Conservation (phyloP, 192 early-diverging fungal genomes). For the Backusella parvicylindrica region DNA sequence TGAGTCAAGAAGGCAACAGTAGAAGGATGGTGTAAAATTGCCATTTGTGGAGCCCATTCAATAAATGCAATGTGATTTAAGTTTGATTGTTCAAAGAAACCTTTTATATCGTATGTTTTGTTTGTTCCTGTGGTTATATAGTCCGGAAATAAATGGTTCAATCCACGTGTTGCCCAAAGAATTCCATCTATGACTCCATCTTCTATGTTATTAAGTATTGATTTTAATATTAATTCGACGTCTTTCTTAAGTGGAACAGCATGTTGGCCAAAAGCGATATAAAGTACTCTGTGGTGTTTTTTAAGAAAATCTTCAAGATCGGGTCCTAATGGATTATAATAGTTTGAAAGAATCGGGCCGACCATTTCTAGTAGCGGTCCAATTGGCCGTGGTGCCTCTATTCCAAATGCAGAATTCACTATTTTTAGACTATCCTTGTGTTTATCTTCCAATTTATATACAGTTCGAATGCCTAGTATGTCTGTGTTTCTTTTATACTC, state of each 20-base stretch:
- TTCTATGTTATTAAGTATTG: constrained; percentile 18
- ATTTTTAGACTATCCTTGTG: constrained; percentile 13
- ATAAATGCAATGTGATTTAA: not conserved
- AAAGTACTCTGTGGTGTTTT: constrained; percentile 20
- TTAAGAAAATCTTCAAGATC: constrained; percentile 10
- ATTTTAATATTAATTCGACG: constrained; percentile 17
- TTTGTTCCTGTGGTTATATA: not conserved
- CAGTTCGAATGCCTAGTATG: not conserved
- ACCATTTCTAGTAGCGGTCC: constrained; percentile 26
- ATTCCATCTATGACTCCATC: constrained; percentile 31
- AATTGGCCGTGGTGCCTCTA: constrained; percentile 15
- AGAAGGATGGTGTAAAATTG: constrained; percentile 25
- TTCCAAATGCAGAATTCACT: constrained; percentile 17
- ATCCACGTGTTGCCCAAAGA: constrained; percentile 24
- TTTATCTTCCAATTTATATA: not conserved
- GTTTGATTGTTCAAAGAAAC: not conserved
- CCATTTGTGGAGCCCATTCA: constrained; percentile 29
- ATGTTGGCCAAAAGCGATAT: constrained; percentile 30
- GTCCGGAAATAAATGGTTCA: not conserved
- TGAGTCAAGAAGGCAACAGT: constrained; percentile 26
- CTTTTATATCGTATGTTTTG: not conserved
- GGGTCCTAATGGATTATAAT: constrained; percentile 3
- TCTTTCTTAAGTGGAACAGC: not conserved
- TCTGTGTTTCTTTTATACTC: not conserved
- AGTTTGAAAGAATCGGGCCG: constrained; percentile 31